Evolutionary conservation across 2,329 filamentous ascomycete genomes (phyloP).

Genomic region (Beauveria asiatica): DNA sequence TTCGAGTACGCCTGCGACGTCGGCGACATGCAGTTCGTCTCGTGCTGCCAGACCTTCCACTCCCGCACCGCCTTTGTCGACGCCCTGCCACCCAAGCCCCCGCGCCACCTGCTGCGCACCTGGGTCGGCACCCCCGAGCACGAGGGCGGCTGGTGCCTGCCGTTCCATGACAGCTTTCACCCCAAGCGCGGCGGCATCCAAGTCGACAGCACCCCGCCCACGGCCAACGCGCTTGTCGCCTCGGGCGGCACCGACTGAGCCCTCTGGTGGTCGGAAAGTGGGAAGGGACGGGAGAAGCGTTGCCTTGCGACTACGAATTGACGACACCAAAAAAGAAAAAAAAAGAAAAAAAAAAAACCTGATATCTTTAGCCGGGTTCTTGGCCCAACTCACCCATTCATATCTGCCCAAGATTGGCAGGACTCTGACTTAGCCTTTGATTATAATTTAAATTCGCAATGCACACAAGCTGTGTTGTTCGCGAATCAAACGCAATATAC

Average conservation of each 20-base stretch:
- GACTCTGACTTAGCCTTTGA: background rate
- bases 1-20: constrained; percentile 40
- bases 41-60: constrained; percentile 11
- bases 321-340: background rate
- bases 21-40: constrained; percentile 68
- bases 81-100: constrained; percentile 55
- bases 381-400: constrained; percentile 1
- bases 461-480: background rate
- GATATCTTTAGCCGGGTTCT: background rate
- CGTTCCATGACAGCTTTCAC: constrained; percentile 71
- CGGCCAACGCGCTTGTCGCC: constrained; percentile 32
- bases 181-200: constrained; percentile 87
- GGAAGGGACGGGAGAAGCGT: background rate
- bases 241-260: constrained; percentile 5
- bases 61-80: constrained; percentile 23
- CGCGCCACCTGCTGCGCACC: constrained; percentile 71
- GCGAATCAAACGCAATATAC: background rate
- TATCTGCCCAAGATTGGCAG: background rate
- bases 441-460: background rate
- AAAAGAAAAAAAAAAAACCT: background rate
- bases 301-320: background rate
- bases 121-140: constrained; percentile 76
- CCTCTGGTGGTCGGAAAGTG: background rate
- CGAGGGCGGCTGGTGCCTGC: constrained; percentile 79
- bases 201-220: constrained; percentile 70